A percentile compares a stretch with the other conserved stretches of the same genome.
Conservation (phyloP, 1,139 yeast genomes). For the Zygosaccharomyces sapae region DNA sequence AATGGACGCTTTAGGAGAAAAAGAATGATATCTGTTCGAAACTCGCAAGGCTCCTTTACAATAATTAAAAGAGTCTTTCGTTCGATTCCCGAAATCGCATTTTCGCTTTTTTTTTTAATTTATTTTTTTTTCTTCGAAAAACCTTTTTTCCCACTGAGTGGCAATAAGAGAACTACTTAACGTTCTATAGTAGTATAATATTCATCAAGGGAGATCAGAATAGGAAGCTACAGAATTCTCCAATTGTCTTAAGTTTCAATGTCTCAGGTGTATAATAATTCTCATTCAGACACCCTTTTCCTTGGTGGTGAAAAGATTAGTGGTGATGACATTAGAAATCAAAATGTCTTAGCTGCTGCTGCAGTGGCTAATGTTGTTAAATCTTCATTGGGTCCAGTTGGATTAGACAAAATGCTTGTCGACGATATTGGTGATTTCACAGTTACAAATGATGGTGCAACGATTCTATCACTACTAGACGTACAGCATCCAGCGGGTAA, state of each 20-base stretch:
- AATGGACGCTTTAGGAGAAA: neutral
- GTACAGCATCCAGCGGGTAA: slow-evolving; percentile 99
- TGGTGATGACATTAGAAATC: slow-evolving; percentile 95
- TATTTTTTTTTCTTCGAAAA: slow-evolving; percentile 4
- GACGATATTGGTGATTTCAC: slow-evolving; percentile 99
- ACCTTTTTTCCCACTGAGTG: slow-evolving; percentile 1
- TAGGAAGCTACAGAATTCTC: neutral
- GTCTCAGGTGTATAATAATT: slow-evolving; percentile 57
- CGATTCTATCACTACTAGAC: slow-evolving; percentile 82
- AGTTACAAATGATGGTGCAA: slow-evolving; percentile 98
- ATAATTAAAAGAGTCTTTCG: neutral
- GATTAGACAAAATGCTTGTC: slow-evolving; percentile 96
- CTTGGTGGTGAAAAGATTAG: slow-evolving; percentile 94
- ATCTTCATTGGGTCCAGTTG: slow-evolving; percentile 96
- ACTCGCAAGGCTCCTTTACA: neutral
- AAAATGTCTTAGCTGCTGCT: slow-evolving; percentile 91
- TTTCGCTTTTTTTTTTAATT: no score
- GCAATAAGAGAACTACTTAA: neutral
- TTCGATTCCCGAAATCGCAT: neutral
- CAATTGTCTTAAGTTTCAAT: slow-evolving; percentile 30
- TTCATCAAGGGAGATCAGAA: neutral
- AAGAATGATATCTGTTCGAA: neutral
- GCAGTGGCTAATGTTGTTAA: slow-evolving; percentile 97
- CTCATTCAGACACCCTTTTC: slow-evolving; percentile 87
- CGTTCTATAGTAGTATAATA: neutral